Evolutionary conservation across 1,284 basidiomycete species (phyloP), one percentile per base, ranked within the genome.

Genomic region (Ceratobasidium theobromae): DNA sequence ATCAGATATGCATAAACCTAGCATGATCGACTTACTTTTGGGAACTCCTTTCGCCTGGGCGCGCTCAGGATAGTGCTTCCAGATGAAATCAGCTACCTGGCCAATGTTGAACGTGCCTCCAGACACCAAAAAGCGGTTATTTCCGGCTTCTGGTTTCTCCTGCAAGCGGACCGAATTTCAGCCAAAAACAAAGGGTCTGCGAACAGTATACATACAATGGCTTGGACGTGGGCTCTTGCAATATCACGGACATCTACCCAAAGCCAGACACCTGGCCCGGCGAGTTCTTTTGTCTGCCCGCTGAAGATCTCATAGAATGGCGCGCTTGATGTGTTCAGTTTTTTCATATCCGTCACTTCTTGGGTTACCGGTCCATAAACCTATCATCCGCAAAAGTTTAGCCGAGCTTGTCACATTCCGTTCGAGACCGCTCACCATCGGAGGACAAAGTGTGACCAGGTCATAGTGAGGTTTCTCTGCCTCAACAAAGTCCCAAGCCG

Each of bases 361-460:
- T 77, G 76, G 8, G 71, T 43, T 12, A 72, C 69, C 12, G 76
- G 76, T 0, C 76, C 76, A 11, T 72, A 65, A 5, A 76, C 71
- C 55, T 60, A 4, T 16, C 14, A 16, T 38, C 16, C 16, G 35
- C 16, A 16, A 38, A 16, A 38, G 35, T 38, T 38, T 38, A 38
- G 35, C 16, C 6, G 6, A 6, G 35, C 16, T 8, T 38, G 35
- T 38, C 8, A 38, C 35, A 16, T 8, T 38, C 16, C 6, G 35
- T 16, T 8, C 35, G 6, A 38, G 35, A n/a, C 8, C 1, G 18
- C 60, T 32, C 49, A 69, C 66, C 66, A 67, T 67, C 4, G 67
- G 65, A 14, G 68, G 68, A 35, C 68, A 69, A 21, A 69, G 14
- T 2, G 69, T 66, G 12, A 58, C 53, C 33, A 70, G n/a, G 11